phyloP scores from a whole-genome alignment of 176 grass and related monocot genomes.

The Panicum miliaceum region DNA sequence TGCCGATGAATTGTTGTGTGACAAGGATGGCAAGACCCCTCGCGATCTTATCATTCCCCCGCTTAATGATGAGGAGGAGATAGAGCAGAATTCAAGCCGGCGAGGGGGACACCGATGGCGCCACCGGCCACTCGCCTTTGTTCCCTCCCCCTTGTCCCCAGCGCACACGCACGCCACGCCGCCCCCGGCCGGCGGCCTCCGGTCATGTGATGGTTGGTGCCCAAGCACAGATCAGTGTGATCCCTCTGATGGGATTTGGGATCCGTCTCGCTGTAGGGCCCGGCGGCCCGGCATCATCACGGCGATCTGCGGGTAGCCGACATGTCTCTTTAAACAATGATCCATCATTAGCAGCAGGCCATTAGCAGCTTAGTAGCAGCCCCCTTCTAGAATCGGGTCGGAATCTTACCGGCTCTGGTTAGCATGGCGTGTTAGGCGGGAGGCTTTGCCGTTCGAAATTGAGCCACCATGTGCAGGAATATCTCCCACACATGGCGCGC shows the following conservation, averaged over 20 bases:
- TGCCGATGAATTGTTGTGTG: constrained; percentile 1
- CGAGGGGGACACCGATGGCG: constrained; percentile 36
- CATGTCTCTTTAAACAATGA: constrained; percentile 38
- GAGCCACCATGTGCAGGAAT: constrained; percentile 26
- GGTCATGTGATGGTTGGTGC: constrained; percentile 31
- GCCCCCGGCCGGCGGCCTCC: neutral
- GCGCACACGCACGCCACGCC: too few relatives aligned
- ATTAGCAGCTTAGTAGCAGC: neutral
- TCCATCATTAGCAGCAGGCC: neutral
- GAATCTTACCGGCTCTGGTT: constrained; percentile 3
- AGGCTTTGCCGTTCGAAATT: neutral
- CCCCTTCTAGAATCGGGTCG: constrained; percentile 25
- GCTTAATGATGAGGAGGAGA: constrained; percentile 50
- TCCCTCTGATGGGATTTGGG: neutral
- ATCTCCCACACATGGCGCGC: constrained; percentile 25
- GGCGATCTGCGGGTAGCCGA: constrained; percentile 32
- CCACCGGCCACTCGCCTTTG: neutral
- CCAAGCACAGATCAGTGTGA: neutral
- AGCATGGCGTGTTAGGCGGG: constrained; percentile 25
- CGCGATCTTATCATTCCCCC: constrained; percentile 57
- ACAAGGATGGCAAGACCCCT: constrained; percentile 3
- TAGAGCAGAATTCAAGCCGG: constrained; percentile 35
- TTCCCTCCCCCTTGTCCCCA: neutral
- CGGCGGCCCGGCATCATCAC: constrained; percentile 16
- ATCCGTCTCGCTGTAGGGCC: neutral